Conservation (phyloP, 73 alveolate species). For the Paramecium octaurelia region DNA sequence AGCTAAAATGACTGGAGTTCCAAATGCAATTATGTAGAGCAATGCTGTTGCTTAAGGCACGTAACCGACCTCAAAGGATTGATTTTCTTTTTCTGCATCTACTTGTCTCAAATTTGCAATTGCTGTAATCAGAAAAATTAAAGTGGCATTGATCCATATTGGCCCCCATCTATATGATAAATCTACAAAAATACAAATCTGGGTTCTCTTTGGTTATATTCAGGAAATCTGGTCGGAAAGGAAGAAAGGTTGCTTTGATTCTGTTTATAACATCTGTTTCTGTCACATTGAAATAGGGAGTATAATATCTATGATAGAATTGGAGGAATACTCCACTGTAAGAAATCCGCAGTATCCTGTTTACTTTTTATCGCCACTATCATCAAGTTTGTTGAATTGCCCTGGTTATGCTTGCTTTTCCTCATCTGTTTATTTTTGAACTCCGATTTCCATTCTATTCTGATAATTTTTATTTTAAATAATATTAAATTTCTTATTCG, state of each 20-base stretch:
- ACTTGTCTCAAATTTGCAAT: neutral
- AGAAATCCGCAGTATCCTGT: neutral
- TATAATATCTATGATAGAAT: neutral
- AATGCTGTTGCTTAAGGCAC: conserved; percentile 36
- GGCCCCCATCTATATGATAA: conserved; percentile 18
- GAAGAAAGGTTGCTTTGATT: conserved; percentile 7
- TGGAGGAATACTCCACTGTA: neutral
- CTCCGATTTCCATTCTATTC: conserved; percentile 32
- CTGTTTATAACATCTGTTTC: neutral
- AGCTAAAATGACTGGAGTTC: conserved; percentile 3
- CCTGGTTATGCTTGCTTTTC: neutral
- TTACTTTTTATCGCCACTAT: neutral
- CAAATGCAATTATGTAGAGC: neutral
- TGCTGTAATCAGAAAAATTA: conserved; percentile 10
- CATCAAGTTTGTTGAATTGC: neutral
- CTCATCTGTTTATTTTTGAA: neutral
- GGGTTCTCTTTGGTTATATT: neutral
- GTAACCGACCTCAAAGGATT: neutral
- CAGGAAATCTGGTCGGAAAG: neutral
- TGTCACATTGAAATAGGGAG: conserved; percentile 23
- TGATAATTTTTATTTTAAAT: neutral
- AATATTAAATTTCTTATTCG: neutral
- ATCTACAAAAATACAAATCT: neutral
- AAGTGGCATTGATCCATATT: conserved; percentile 25
- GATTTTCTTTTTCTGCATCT: neutral